A percentile compares a stretch with the other conserved stretches of the same genome.
Evolutionary conservation across 2,329 filamentous ascomycete species (phyloP).

Genomic region (Ramularia endophylla): DNA sequence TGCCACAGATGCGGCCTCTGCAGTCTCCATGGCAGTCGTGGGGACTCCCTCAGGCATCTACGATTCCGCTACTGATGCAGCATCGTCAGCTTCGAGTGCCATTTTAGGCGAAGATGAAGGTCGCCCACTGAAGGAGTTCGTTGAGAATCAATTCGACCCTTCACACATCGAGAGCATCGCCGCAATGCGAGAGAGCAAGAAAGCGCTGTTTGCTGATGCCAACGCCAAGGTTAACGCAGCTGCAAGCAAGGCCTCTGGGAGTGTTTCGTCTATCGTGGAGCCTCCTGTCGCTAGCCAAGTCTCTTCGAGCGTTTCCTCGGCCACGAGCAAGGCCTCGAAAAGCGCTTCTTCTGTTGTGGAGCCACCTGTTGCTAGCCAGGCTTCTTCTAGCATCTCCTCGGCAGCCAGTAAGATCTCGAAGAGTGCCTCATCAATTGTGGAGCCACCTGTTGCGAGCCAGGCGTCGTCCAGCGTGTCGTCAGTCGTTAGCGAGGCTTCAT

Average conservation of each 20-base stretch:
- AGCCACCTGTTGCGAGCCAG: conserved; percentile 23
- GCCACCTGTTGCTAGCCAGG: conserved; percentile 8
- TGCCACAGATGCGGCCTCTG: conserved; percentile 28
- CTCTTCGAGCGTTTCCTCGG: conserved; percentile 10
- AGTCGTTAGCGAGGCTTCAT: conserved; percentile 14
- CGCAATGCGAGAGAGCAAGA: neutral
- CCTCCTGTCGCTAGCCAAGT: conserved; percentile 10
- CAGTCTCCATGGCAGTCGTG: conserved; percentile 15
- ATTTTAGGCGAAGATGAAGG: conserved; percentile 11
- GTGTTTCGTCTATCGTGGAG: conserved; percentile 8
- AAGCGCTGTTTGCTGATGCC: conserved; percentile 1
- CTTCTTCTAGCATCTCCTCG: conserved; percentile 13
- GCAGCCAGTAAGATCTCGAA: conserved; percentile 13
- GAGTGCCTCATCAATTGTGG: conserved; percentile 22
- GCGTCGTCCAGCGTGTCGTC: conserved; percentile 24
- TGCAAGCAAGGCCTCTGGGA: conserved; percentile 5
- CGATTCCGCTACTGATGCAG: conserved; percentile 14
- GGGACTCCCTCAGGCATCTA: conserved; percentile 22
- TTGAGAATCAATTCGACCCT: neutral
- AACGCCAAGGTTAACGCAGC: conserved; percentile 1
- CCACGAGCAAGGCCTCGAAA: conserved; percentile 8
- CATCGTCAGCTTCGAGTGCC: conserved; percentile 12
- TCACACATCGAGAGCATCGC: neutral
- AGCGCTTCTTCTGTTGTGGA: conserved; percentile 12
- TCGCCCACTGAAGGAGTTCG: neutral